These are phyloP conservation scores for Conringia planisiliqua DNA, from an alignment of 345 rosid species.

Conservation along the genomic window DNA sequence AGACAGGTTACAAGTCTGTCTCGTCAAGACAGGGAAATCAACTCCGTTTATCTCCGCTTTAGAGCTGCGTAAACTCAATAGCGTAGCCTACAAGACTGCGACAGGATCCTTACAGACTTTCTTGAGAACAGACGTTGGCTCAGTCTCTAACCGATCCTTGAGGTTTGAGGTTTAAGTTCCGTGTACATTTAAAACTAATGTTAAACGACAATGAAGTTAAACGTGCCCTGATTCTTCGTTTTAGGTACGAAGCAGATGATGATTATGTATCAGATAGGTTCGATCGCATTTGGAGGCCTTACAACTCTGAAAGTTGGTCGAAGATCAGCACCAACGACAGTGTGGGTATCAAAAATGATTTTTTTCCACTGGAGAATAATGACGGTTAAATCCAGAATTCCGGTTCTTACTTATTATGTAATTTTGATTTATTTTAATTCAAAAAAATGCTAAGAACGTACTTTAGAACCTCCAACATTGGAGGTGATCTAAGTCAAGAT, in stretches of 20 bases:
- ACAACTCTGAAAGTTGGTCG: neutral
- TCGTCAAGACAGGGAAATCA: slow-evolving; percentile 44
- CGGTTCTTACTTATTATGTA: no score
- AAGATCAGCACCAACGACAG: slow-evolving; percentile 21
- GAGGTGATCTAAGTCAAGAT: slow-evolving; percentile 39
- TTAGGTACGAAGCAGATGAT: slow-evolving; percentile 45
- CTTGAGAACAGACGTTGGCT: slow-evolving; percentile 30
- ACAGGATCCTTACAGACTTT: slow-evolving; percentile 30
- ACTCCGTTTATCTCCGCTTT: slow-evolving; percentile 51
- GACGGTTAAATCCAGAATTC: no score
- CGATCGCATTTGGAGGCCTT: slow-evolving; percentile 48
- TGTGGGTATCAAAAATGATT: no score
- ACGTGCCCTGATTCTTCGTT: no score
- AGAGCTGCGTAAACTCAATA: slow-evolving; percentile 44
- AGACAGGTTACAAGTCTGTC: slow-evolving; percentile 43
- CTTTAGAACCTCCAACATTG: no score
- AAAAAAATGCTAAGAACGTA: no score
- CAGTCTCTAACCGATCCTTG: no score
- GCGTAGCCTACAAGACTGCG: slow-evolving; percentile 20
- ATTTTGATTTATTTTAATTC: no score
- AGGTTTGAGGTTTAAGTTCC: no score
- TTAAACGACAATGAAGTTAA: no score
- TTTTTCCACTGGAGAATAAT: slow-evolving; percentile 35
- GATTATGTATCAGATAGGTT: slow-evolving; percentile 38
- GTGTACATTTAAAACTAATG: no score